Evolutionary conservation across 2,329 filamentous ascomycete species (phyloP).

Genomic region (Lithohypha guttulata): DNA sequence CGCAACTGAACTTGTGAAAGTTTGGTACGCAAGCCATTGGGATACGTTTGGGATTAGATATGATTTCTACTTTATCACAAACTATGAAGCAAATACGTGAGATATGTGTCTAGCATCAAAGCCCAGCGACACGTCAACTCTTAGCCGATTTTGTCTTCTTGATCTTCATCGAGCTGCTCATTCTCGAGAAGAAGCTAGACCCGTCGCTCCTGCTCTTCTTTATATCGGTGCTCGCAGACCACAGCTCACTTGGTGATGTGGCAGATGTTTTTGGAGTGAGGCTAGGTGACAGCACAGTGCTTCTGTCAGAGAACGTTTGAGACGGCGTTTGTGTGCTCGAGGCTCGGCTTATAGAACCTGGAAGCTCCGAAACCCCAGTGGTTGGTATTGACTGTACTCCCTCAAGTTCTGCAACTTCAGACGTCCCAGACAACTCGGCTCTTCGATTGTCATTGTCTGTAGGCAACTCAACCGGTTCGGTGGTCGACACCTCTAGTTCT

Average conservation of each 20-base stretch:
- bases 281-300: not conserved
- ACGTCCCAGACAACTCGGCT: constrained; percentile 13
- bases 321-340: constrained; percentile 2
- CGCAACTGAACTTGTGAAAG: too few species aligned
- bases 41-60: too few species aligned
- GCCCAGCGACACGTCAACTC: too few species aligned
- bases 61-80: too few species aligned
- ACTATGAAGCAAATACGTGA: too few species aligned
- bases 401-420: constrained; percentile 1
- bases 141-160: constrained; percentile 13
- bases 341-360: constrained; percentile 8
- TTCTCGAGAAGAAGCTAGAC: constrained; percentile 14
- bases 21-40: too few species aligned
- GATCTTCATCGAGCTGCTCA: constrained; percentile 8
- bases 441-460: constrained; percentile 1
- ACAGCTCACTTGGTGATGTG: not conserved
- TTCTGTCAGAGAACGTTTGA: not conserved
- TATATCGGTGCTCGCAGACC: not conserved
- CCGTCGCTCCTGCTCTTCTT: constrained; percentile 14
- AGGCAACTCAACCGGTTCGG: constrained; percentile 10
- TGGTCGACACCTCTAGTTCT: constrained; percentile 12
- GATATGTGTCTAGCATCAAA: too few species aligned
- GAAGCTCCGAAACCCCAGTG: constrained; percentile 9
- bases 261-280: not conserved
- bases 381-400: not conserved